Evolutionary conservation across 2,329 filamentous ascomycete genomes (phyloP).

Genomic region (Orbilia blumenaviensis): DNA sequence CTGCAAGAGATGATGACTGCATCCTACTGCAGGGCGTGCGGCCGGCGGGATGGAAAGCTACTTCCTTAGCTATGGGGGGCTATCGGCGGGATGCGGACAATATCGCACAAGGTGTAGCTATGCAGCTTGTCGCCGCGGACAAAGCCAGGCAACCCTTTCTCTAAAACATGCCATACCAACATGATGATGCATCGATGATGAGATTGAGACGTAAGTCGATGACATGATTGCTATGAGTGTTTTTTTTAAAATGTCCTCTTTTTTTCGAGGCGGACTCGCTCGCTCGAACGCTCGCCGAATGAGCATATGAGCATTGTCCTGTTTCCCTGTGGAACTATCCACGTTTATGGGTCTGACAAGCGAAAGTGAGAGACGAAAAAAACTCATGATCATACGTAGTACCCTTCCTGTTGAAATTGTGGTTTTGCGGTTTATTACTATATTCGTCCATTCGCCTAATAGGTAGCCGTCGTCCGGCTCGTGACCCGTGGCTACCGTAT

Average conservation of each 20-base stretch:
- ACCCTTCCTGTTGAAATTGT: background rate
- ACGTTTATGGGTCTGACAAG: background rate
- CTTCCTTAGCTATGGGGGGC: background rate
- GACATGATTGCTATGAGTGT: constrained; percentile 12
- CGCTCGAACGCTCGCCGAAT: constrained; percentile 8
- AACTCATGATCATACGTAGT: background rate
- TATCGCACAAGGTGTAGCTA: background rate
- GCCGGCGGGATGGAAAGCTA: constrained; percentile 26
- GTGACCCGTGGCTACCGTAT: constrained; percentile 16
- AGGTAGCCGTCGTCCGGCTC: constrained; percentile 2
- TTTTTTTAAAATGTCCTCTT: too few relatives aligned
- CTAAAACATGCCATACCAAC: constrained; percentile 8
- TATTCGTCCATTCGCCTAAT: constrained; percentile 4
- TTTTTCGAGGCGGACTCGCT: too few relatives aligned
- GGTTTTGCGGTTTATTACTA: constrained; percentile 13
- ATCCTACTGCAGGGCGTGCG: constrained; percentile 11
- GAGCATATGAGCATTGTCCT: background rate
- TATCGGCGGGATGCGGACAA: constrained; percentile 18
- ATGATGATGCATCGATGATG: constrained; percentile 11
- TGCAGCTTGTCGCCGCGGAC: background rate
- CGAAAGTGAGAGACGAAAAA: background rate
- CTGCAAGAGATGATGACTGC: constrained; percentile 26
- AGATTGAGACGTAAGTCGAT: background rate
- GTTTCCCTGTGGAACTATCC: background rate
- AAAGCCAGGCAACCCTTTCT: background rate